phyloP scores from a whole-genome alignment of 2,329 filamentous ascomycete species.

The Lithohypha guttulata region DNA sequence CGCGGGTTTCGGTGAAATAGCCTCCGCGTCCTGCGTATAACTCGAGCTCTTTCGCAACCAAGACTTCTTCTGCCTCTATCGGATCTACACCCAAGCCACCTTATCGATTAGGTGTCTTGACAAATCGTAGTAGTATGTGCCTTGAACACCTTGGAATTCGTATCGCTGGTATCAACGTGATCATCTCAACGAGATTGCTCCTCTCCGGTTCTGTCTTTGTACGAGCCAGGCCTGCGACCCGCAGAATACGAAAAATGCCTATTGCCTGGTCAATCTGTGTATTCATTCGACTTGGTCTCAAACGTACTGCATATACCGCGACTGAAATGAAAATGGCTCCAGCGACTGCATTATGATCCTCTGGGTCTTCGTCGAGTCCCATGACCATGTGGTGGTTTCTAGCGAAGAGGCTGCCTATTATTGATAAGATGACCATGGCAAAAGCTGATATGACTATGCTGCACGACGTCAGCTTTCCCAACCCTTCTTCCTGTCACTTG shows the following conservation, averaged over 20 bases:
- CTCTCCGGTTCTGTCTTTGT: constrained; percentile 67
- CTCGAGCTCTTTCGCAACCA: too few relatives aligned
- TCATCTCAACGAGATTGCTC: constrained; percentile 60
- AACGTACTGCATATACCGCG: constrained; percentile 73
- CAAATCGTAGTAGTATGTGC: too few relatives aligned
- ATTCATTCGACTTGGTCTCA: too few relatives aligned
- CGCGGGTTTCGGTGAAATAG: too few relatives aligned
- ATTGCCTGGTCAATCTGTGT: constrained; percentile 15
- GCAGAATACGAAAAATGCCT: constrained; percentile 89
- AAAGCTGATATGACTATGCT: constrained; percentile 62
- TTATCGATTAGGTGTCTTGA: too few relatives aligned
- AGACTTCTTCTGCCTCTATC: background rate
- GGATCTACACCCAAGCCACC: background rate
- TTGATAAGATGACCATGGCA: constrained; percentile 53
- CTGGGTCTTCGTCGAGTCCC: constrained; percentile 53
- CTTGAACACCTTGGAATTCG: background rate
- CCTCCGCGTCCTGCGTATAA: too few relatives aligned
- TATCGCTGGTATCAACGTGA: background rate
- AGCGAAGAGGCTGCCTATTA: constrained; percentile 63
- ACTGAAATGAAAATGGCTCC: constrained; percentile 80
- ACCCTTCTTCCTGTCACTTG: background rate
- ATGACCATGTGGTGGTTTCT: constrained; percentile 74
- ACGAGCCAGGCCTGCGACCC: constrained; percentile 81
- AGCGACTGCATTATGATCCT: constrained; percentile 67
- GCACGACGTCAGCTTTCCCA: constrained; percentile 9